Conservation (phyloP, 23 red algal genomes). For the Gracilaria vermiculophylla region DNA sequence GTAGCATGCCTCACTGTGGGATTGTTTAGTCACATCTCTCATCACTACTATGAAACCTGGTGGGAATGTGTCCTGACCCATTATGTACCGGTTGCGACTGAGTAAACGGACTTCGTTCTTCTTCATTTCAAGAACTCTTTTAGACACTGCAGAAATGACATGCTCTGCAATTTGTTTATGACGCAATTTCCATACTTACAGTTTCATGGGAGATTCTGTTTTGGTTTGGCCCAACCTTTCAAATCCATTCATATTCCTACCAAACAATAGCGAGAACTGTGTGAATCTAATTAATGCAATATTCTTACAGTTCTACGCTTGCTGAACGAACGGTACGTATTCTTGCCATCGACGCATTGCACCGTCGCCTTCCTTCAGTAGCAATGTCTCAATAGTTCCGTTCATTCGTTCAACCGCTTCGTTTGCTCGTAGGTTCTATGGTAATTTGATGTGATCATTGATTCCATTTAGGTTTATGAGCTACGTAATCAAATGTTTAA, state of each 20-base stretch:
- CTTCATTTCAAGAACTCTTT: not conserved
- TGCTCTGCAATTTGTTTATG: not conserved
- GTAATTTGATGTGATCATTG: not conserved
- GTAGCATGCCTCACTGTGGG: not conserved
- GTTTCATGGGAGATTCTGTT: not conserved
- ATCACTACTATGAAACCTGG: not conserved
- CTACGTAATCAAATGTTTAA: not conserved
- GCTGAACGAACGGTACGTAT: slow-evolving; percentile 9
- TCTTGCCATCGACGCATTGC: not conserved
- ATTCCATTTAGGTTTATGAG: not conserved
- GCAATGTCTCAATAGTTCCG: not conserved
- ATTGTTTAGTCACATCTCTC: not conserved
- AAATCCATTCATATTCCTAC: not conserved
- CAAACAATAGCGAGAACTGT: not conserved
- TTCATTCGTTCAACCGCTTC: not conserved
- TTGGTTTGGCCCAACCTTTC: not conserved
- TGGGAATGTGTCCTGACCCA: not conserved
- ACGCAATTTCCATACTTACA: not conserved
- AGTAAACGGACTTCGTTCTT: not conserved
- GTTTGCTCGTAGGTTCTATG: not conserved
- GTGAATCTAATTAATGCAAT: not conserved
- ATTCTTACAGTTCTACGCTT: not conserved
- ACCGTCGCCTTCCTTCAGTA: slow-evolving; percentile 4
- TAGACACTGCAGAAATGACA: not conserved
- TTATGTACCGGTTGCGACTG: not conserved